phyloP scores from a whole-genome alignment of 495 filamentous ascomycete genomes.

The Astrocystis sublimbata region DNA sequence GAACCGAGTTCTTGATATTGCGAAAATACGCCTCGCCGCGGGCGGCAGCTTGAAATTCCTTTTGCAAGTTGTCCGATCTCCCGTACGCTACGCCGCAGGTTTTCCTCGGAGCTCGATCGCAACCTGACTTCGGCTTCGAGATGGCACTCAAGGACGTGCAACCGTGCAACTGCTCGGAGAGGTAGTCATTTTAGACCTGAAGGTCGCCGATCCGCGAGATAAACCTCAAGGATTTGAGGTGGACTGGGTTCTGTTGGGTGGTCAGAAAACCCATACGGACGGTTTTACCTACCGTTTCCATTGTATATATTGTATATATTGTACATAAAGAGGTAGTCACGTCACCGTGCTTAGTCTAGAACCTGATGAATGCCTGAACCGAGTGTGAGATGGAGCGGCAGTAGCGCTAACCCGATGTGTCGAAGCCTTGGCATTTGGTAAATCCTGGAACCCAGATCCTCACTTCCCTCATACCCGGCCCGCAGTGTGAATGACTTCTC shows the following conservation, averaged over 20 bases:
- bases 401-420: too few species aligned
- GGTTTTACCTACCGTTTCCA: too few species aligned
- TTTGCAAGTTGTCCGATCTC: neutral
- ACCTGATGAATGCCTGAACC: too few species aligned
- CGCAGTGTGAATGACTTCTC: too few species aligned
- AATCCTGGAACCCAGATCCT: too few species aligned
- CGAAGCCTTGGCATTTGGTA: too few species aligned
- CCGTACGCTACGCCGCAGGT: neutral
- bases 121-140: neutral
- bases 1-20: neutral
- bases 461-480: too few species aligned
- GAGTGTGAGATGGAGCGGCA: too few species aligned
- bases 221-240: neutral
- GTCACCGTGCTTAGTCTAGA: too few species aligned
- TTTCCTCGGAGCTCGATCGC: neutral
- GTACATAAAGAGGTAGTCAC: too few species aligned
- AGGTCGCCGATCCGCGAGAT: neutral
- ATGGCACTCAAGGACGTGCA: neutral
- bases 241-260: neutral
- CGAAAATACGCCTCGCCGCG: neutral
- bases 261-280: too few species aligned
- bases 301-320: too few species aligned
- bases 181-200: neutral
- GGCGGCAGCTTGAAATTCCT: neutral
- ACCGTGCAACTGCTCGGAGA: neutral